Evolutionary conservation across 139 green algal genomes (phyloP).

Genomic region (Tetradesmus obliquus): DNA sequence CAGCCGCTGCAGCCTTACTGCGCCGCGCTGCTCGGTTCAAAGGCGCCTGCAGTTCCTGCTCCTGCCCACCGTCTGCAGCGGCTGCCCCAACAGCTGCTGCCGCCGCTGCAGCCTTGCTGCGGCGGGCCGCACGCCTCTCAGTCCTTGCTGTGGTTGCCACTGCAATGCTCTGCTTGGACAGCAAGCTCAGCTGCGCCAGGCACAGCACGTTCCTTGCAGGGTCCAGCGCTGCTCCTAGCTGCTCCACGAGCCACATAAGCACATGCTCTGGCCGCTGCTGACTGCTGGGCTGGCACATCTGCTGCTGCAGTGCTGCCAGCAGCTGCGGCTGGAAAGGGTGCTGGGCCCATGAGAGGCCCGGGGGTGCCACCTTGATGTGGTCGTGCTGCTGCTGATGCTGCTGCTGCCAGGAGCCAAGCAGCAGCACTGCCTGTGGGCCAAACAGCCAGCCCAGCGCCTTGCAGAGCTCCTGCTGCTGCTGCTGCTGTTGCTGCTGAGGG

Average conservation of each 20-base stretch:
- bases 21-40: background rate
- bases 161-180: background rate
- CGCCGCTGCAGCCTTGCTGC: background rate
- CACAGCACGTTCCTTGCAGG: background rate
- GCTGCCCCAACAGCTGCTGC: background rate
- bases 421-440: background rate
- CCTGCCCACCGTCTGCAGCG: too few species aligned
- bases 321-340: background rate
- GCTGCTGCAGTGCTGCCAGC: slow-evolving; percentile 13
- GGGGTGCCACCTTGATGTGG: background rate
- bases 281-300: background rate
- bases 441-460: slow-evolving; percentile 26
- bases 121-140: background rate
- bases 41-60: background rate
- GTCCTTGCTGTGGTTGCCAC: background rate
- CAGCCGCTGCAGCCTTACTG: background rate
- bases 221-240: background rate
- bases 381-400: background rate
- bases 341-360: background rate
- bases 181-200: background rate
- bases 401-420: background rate
- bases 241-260: slow-evolving; percentile 10
- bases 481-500: background rate
- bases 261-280: background rate
- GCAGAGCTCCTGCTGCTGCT: slow-evolving; percentile 18